Evolutionary conservation across 2,329 filamentous ascomycete species (phyloP).

Genomic region (Botryosphaeria dothidea): DNA sequence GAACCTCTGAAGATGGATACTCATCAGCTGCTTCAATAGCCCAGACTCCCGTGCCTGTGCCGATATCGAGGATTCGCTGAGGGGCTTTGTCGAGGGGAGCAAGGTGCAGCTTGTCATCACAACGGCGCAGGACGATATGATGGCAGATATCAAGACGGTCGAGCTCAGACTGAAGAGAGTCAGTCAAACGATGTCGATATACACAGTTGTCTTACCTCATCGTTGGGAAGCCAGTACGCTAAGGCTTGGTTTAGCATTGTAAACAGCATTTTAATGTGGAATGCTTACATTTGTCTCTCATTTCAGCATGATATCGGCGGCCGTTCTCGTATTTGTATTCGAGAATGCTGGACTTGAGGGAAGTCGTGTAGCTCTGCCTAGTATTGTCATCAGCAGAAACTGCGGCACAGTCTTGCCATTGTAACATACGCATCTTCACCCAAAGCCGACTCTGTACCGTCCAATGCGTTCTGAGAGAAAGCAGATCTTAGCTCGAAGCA

Average conservation of each 20-base stretch:
- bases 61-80: conserved; percentile 34
- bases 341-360: conserved; percentile 37
- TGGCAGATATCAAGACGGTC: conserved; percentile 39
- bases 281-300: conserved; percentile 30
- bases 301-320: conserved; percentile 37
- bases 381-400: background rate
- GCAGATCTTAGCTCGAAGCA: background rate
- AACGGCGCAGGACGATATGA: conserved; percentile 37
- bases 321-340: conserved; percentile 22
- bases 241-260: conserved; percentile 24
- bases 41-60: conserved; percentile 35
- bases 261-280: background rate
- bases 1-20: conserved; percentile 31
- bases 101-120: conserved; percentile 38
- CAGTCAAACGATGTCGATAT: conserved; percentile 37
- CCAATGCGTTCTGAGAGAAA: background rate
- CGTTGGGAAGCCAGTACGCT: conserved; percentile 36
- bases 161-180: conserved; percentile 30
- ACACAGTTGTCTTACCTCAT: conserved; percentile 40
- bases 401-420: background rate
- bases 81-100: conserved; percentile 29
- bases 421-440: background rate
- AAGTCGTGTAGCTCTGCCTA: conserved; percentile 26
- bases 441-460: background rate
- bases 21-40: conserved; percentile 35